phyloP scores from a whole-genome alignment of 1,284 basidiomycete species.

The Cystobasidium sp. region DNA sequence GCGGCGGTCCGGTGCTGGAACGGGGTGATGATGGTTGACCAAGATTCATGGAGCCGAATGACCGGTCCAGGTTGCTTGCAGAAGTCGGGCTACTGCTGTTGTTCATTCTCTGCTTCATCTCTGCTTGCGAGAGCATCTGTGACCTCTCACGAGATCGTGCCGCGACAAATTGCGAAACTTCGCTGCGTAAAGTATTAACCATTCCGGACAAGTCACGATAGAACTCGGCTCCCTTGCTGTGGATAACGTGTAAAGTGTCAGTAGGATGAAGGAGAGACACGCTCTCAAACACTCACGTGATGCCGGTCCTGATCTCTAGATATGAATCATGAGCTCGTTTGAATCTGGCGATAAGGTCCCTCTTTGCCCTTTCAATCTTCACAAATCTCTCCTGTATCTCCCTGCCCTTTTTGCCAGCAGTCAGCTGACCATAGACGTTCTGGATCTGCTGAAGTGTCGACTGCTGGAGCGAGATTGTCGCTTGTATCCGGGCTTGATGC shows the following conservation, averaged over 20 bases:
- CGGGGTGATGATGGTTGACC: slow-evolving; percentile 41
- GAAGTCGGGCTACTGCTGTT: slow-evolving; percentile 17
- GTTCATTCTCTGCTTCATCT: slow-evolving; percentile 69
- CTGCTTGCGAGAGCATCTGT: slow-evolving; percentile 69
- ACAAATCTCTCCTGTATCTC: slow-evolving; percentile 77
- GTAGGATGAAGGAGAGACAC: slow-evolving; percentile 29
- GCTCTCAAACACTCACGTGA: slow-evolving; percentile 66
- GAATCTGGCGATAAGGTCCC: slow-evolving; percentile 73
- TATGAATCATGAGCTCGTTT: slow-evolving; percentile 77
- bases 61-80: slow-evolving; percentile 48
- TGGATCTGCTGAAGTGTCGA: slow-evolving; percentile 71
- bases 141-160: slow-evolving; percentile 74
- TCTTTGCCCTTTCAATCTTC: slow-evolving; percentile 74
- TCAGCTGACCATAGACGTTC: slow-evolving; percentile 70
- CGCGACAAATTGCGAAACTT: slow-evolving; percentile 68
- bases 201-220: slow-evolving; percentile 80
- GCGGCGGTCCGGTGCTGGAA: slow-evolving; percentile 46
- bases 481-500: slow-evolving; percentile 78
- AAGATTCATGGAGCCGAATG: slow-evolving; percentile 44
- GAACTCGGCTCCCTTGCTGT: slow-evolving; percentile 82
- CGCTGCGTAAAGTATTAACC: slow-evolving; percentile 65
- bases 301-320: slow-evolving; percentile 81
- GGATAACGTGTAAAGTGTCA: not conserved
- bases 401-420: slow-evolving; percentile 71
- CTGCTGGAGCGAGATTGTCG: slow-evolving; percentile 78